Evolutionary conservation across 306 rosid species (phyloP).

Genomic region (Acacia acuminata): DNA sequence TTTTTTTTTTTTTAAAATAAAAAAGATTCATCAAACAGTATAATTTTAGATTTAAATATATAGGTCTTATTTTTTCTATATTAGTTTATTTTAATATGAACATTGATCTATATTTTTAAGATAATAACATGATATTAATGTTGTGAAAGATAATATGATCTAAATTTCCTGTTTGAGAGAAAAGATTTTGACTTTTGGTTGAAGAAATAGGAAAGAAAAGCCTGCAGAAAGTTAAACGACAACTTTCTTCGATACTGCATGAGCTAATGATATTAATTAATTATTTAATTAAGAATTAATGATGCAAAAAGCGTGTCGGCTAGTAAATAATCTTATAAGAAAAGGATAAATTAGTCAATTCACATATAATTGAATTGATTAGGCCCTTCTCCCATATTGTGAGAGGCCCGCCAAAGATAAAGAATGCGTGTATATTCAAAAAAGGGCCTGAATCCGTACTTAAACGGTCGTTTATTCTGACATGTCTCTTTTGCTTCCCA

Average conservation of each 20-base stretch:
- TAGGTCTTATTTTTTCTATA: too few relatives aligned
- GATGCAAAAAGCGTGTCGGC: background rate
- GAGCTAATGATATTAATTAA: background rate
- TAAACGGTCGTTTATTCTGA: background rate
- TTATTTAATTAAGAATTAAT: background rate
- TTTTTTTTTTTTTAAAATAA: too few relatives aligned
- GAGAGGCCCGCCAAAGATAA: conserved; percentile 6
- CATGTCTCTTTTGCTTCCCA: background rate
- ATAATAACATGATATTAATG: too few relatives aligned
- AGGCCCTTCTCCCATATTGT: background rate
- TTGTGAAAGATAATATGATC: too few relatives aligned
- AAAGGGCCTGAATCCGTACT: background rate
- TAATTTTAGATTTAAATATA: too few relatives aligned
- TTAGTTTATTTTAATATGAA: too few relatives aligned
- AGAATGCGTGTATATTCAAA: background rate
- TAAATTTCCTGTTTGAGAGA: background rate
- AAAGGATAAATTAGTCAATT: background rate
- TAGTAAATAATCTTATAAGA: background rate
- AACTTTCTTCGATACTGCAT: background rate
- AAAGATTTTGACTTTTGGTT: background rate
- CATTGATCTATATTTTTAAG: too few relatives aligned
- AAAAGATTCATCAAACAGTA: background rate
- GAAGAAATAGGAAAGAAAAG: background rate
- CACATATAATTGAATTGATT: background rate
- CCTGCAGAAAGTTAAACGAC: background rate